Percentiles rank a stretch among this genome's conserved stretches.
Evolutionary conservation across 805 yeast genomes (phyloP).

Genomic region (Candida railenensis): DNA sequence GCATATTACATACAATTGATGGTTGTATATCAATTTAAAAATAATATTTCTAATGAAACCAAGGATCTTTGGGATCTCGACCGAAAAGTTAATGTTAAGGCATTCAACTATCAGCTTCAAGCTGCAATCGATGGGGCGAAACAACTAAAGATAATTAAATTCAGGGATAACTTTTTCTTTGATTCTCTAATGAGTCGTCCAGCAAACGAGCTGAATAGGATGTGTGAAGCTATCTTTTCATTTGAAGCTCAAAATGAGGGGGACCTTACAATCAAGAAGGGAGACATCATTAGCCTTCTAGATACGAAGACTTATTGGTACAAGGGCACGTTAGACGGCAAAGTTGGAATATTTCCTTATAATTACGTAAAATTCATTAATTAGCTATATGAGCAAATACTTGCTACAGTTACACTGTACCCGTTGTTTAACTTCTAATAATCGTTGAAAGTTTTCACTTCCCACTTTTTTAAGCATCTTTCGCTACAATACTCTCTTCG

Average conservation of each 20-base stretch:
- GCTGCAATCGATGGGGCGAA: slow-evolving; percentile 14
- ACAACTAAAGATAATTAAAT: slow-evolving; percentile 19
- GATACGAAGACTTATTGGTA: slow-evolving; percentile 35
- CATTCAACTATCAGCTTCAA: slow-evolving; percentile 8
- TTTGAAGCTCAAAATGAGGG: slow-evolving; percentile 35
- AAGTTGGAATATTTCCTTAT: slow-evolving; percentile 25
- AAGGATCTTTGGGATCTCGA: not conserved
- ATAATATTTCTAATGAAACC: slow-evolving; percentile 14
- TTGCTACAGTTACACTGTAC: too few species aligned
- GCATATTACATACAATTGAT: slow-evolving; percentile 39
- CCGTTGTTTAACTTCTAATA: too few species aligned
- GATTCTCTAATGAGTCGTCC: slow-evolving; percentile 5
- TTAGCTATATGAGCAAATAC: not conserved
- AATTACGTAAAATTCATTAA: slow-evolving; percentile 20
- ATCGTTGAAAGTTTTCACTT: not conserved
- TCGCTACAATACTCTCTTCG: slow-evolving; percentile 57
- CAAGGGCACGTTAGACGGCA: slow-evolving; percentile 30
- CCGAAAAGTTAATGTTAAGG: not conserved
- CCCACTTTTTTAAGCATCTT: slow-evolving; percentile 37
- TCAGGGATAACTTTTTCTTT: slow-evolving; percentile 19
- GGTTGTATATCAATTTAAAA: slow-evolving; percentile 27
- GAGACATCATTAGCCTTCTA: slow-evolving; percentile 42
- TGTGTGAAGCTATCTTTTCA: slow-evolving; percentile 40
- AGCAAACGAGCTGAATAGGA: not conserved
- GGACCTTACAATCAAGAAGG: slow-evolving; percentile 44